Evolutionary conservation across 1,284 basidiomycete species (phyloP).

Genomic region (Peniophora sp.): DNA sequence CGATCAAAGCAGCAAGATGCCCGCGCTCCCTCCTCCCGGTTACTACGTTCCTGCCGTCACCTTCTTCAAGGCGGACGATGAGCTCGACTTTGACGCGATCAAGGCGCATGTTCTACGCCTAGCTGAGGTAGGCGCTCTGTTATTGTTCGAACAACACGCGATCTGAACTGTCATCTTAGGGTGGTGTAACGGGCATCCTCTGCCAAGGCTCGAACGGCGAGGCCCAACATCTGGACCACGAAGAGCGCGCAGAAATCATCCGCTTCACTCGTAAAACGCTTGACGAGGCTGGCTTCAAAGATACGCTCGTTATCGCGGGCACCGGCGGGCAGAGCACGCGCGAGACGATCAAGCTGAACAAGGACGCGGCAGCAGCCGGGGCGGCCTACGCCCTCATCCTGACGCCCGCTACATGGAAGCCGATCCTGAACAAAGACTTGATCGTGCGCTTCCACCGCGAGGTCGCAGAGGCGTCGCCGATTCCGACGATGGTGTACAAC

Average conservation of each 20-base stretch:
- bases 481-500: slow-evolving; percentile 90
- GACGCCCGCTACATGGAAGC: slow-evolving; percentile 63
- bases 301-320: slow-evolving; percentile 74
- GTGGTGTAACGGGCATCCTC: slow-evolving; percentile 66
- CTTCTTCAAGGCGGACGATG: slow-evolving; percentile 60
- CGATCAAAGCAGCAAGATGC: slow-evolving; percentile 13
- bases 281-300: slow-evolving; percentile 61
- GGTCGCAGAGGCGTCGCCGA: slow-evolving; percentile 76
- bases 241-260: slow-evolving; percentile 62
- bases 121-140: slow-evolving; percentile 37
- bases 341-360: slow-evolving; percentile 76
- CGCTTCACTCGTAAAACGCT: slow-evolving; percentile 65
- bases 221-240: slow-evolving; percentile 68
- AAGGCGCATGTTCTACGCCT: slow-evolving; percentile 59
- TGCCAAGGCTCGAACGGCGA: slow-evolving; percentile 76
- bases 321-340: slow-evolving; percentile 78
- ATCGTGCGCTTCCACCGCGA: slow-evolving; percentile 59
- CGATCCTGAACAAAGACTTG: slow-evolving; percentile 52
- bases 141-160: background rate
- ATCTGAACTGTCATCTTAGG: slow-evolving; percentile 26
- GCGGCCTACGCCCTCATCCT: slow-evolving; percentile 74
- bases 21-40: slow-evolving; percentile 46
- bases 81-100: slow-evolving; percentile 54
- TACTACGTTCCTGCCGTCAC: slow-evolving; percentile 71
- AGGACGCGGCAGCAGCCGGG: slow-evolving; percentile 75